These are phyloP conservation scores for Davidsoniella virescens DNA, from an alignment of 2,329 filamentous ascomycete species.

Conservation along the genomic window DNA sequence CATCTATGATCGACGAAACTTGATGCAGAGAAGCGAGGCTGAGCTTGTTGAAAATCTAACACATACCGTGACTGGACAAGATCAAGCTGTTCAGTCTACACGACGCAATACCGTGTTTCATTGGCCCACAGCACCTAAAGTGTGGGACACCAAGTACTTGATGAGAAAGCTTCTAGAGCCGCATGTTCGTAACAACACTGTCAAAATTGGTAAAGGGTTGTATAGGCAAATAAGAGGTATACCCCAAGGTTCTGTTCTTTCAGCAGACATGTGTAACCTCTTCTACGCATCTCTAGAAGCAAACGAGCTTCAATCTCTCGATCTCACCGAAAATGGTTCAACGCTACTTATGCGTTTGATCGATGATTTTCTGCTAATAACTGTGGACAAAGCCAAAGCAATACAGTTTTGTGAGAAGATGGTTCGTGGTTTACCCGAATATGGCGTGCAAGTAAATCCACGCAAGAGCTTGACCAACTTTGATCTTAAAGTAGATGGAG, in stretches of 20 bases:
- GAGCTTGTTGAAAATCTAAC: background rate
- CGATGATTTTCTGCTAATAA: slow-evolving; percentile 88
- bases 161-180: slow-evolving; percentile 57
- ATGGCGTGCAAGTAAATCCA: slow-evolving; percentile 62
- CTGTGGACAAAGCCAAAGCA: slow-evolving; percentile 49
- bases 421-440: slow-evolving; percentile 61
- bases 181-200: slow-evolving; percentile 71
- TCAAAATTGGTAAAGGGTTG: slow-evolving; percentile 76
- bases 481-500: slow-evolving; percentile 39
- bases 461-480: slow-evolving; percentile 80
- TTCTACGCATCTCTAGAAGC: slow-evolving; percentile 83
- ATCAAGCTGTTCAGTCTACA: slow-evolving; percentile 13
- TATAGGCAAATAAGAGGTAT: slow-evolving; percentile 83
- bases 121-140: slow-evolving; percentile 44
- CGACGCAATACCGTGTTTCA: slow-evolving; percentile 63
- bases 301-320: slow-evolving; percentile 50
- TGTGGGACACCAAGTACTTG: slow-evolving; percentile 34
- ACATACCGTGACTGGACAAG: too few relatives aligned
- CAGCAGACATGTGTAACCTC: slow-evolving; percentile 78
- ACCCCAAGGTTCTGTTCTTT: slow-evolving; percentile 81
- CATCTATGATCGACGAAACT: slow-evolving; percentile 24
- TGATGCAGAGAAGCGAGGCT: slow-evolving; percentile 30
- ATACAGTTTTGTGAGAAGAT: slow-evolving; percentile 60
- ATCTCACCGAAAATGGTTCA: background rate
- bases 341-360: slow-evolving; percentile 5